Evolutionary conservation across 129 eudicot species (phyloP).

Genomic region (Mikania micrantha): DNA sequence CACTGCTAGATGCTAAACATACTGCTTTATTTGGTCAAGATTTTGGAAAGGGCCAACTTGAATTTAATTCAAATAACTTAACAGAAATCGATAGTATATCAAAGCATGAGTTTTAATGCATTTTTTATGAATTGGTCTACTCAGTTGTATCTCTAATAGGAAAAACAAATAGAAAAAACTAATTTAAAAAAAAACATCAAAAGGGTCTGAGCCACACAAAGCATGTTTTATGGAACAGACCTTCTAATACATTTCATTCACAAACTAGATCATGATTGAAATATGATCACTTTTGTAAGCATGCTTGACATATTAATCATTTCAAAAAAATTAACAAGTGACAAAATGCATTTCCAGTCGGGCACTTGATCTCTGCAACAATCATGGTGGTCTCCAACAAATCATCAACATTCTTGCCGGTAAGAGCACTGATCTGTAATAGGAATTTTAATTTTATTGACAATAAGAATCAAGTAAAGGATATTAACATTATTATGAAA

Average conservation of each 20-base stretch:
- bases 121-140: neutral
- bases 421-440: conserved; percentile 89
- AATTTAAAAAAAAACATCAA: neutral
- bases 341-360: neutral
- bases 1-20: neutral
- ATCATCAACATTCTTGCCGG: conserved; percentile 77
- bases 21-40: conserved; percentile 2
- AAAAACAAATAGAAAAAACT: neutral
- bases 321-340: neutral
- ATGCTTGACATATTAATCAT: neutral
- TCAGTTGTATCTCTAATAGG: neutral
- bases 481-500: neutral
- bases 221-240: neutral
- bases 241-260: neutral
- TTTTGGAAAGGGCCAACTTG: neutral
- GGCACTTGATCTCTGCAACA: conserved; percentile 66
- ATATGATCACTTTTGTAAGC: neutral
- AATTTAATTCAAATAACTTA: neutral
- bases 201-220: neutral
- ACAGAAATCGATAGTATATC: neutral
- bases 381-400: conserved; percentile 88
- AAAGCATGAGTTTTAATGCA: neutral
- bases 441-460: neutral
- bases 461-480: neutral
- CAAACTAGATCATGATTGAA: neutral